Conservation (phyloP, 2,329 filamentous ascomycete species). For the Chalara sp. region DNA sequence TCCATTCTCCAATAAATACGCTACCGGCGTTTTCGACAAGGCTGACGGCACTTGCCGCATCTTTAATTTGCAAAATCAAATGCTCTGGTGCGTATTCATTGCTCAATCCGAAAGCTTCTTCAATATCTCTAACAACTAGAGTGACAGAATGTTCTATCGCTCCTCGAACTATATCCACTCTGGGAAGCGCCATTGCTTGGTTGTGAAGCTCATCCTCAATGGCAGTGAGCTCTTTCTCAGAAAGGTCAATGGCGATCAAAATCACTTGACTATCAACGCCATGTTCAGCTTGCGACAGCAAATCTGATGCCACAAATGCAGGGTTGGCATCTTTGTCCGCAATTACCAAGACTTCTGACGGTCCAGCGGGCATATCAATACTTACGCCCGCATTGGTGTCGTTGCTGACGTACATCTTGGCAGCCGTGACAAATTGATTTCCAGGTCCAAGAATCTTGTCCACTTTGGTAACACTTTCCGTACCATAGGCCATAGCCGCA, state of each 20-base stretch:
- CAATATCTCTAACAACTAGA: constrained; percentile 63
- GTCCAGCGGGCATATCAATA: constrained; percentile 98
- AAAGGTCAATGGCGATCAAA: constrained; percentile 75
- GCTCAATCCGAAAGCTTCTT: constrained; percentile 73
- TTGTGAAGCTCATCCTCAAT: constrained; percentile 88
- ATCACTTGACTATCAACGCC: constrained; percentile 95
- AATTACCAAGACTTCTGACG: constrained; percentile 93
- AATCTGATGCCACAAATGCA: constrained; percentile 89
- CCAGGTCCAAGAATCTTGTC: constrained; percentile 98
- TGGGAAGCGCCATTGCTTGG: constrained; percentile 79
- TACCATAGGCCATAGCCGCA: constrained; percentile 95
- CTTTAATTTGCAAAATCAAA: constrained; percentile 80
- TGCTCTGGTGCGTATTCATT: constrained; percentile 97
- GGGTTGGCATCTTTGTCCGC: constrained; percentile 85
- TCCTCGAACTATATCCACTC: constrained; percentile 87
- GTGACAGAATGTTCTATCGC: constrained; percentile 90
- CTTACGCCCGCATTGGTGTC: constrained; percentile 92
- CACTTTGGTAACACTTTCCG: constrained; percentile 88
- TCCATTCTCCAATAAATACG: constrained; percentile 94
- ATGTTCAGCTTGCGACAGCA: constrained; percentile 94
- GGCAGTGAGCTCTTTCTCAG: constrained; percentile 63
- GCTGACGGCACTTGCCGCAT: constrained; percentile 68
- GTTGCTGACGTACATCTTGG: constrained; percentile 97
- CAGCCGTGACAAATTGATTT: constrained; percentile 97
- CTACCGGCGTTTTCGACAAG: constrained; percentile 89